These are phyloP conservation scores for Debaryomycetaceae sp. DNA, from an alignment of 1,139 yeast genomes.

Conservation along the genomic window DNA sequence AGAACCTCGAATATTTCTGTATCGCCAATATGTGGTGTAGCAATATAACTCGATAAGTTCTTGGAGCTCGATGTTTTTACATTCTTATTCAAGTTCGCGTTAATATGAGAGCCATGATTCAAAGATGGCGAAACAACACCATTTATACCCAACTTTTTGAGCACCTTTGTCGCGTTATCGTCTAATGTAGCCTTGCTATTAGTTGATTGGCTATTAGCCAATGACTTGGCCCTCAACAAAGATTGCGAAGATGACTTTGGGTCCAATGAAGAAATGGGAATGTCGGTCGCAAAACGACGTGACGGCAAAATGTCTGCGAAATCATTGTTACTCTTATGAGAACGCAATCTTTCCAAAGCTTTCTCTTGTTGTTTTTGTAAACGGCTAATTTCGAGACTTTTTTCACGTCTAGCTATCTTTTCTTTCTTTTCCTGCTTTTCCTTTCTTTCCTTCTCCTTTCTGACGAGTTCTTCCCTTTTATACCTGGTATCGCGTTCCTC, in stretches of 20 bases:
- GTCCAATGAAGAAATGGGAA: slow-evolving; percentile 30
- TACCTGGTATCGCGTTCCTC: slow-evolving; percentile 25
- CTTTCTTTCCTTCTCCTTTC: slow-evolving; percentile 8
- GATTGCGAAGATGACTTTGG: slow-evolving; percentile 31
- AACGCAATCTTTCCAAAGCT: slow-evolving; percentile 28
- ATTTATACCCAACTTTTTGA: slow-evolving; percentile 41
- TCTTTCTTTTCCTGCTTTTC: slow-evolving; percentile 3
- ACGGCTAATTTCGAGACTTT: slow-evolving; percentile 18
- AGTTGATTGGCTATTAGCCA: slow-evolving; percentile 25
- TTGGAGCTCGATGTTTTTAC: slow-evolving; percentile 46
- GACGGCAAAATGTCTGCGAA: slow-evolving; percentile 19
- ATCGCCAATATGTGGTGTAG: slow-evolving; percentile 2
- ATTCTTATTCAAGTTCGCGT: slow-evolving; percentile 16
- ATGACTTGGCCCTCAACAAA: slow-evolving; percentile 36
- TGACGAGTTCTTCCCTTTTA: slow-evolving; percentile 8
- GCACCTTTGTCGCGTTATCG: slow-evolving; percentile 35
- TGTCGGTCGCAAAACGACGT: slow-evolving; percentile 20
- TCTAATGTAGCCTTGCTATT: slow-evolving; percentile 16
- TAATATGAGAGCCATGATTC: neutral
- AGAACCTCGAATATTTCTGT: slow-evolving; percentile 5
- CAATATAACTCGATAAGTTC: slow-evolving; percentile 34
- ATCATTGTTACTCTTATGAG: slow-evolving; percentile 26
- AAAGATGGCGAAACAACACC: slow-evolving; percentile 24
- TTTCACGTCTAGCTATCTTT: slow-evolving; percentile 4
- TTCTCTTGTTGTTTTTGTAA: slow-evolving; percentile 28